Evolutionary conservation across 2,329 filamentous ascomycete species (phyloP).

Genomic region (Botryosphaeria dothidea): DNA sequence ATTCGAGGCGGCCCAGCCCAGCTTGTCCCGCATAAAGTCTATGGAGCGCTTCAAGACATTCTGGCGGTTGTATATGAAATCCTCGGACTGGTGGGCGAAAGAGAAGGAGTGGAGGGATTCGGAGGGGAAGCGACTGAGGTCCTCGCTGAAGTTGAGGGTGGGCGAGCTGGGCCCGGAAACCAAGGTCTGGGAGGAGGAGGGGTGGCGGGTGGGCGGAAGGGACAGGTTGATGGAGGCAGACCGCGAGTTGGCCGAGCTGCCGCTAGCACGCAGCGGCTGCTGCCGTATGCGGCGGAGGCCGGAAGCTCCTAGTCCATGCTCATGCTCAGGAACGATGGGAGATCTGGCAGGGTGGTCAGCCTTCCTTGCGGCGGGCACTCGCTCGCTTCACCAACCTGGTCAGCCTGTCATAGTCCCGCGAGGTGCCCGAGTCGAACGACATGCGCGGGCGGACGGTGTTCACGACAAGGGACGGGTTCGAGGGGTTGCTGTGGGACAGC

Average conservation of each 20-base stretch:
- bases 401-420: slow-evolving; percentile 57
- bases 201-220: slow-evolving; percentile 50
- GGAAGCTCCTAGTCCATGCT: slow-evolving; percentile 81
- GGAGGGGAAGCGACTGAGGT: slow-evolving; percentile 87
- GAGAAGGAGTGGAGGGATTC: slow-evolving; percentile 98
- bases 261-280: slow-evolving; percentile 64
- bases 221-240: slow-evolving; percentile 72
- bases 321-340: slow-evolving; percentile 80
- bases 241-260: slow-evolving; percentile 49
- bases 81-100: slow-evolving; percentile 93
- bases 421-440: slow-evolving; percentile 72
- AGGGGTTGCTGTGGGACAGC: slow-evolving; percentile 34
- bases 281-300: slow-evolving; percentile 93
- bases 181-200: slow-evolving; percentile 51
- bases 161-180: slow-evolving; percentile 70
- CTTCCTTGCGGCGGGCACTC: not conserved
- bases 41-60: slow-evolving; percentile 91
- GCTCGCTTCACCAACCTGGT: slow-evolving; percentile 62
- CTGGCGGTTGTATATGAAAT: slow-evolving; percentile 86
- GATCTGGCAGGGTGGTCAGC: slow-evolving; percentile 42
- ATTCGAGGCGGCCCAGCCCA: slow-evolving; percentile 76
- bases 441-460: slow-evolving; percentile 67
- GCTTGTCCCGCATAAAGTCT: slow-evolving; percentile 93
- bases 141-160: slow-evolving; percentile 74
- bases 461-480: slow-evolving; percentile 40